Evolutionary conservation across 495 filamentous ascomycete species (phyloP), one percentile per base, ranked within the genome.

Genomic region (Cudoniella acicularis): DNA sequence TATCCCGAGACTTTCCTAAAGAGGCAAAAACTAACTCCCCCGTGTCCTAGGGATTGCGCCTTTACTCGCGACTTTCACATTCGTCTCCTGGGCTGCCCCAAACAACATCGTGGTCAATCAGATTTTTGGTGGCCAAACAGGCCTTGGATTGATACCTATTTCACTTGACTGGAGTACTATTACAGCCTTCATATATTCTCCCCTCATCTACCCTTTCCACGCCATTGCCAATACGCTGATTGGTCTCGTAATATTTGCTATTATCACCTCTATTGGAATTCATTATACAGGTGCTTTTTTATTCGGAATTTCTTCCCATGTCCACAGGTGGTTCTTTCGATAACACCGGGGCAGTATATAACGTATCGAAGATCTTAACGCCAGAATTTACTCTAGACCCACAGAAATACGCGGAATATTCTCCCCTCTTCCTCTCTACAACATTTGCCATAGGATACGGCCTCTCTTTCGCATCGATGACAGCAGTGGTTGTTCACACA

Each of bases 51-150:
- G n/a, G 3, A 68, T 83, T 83, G 0, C 78, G 87, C 2, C 72
- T 88, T 26, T 89, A 64, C 83, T 86, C 0, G 81, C 81, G 52
- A 69, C 66, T 13, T 84, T 84, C 2, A 79, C 81, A 13, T 84
- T 85, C 58, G 69, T 81, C 30, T 84, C 81, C 10, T 86, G 83
- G 82, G 72, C 84, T 47, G 72, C 71, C 1, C 83, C 83, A 9
- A 69, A 84, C 18, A 89, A 82, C 55, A 77, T 84, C 0, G 78
- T 88, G 2, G 72, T 89, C 40, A 89, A 89, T 58, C 86, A 89
- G 64, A 59, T 90, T 3, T 89, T 89, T 66, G 86, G 87, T 0
- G 82, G 82, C 51, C 69, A 67, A 17, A 85, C 85, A 1, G 87
- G 87, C 0, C 64, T 90, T 20, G 81, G 78, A 0, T 52, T 86